Conservation (phyloP, 192 early-diverging fungal species). For the Backusella tuberculispora region DNA sequence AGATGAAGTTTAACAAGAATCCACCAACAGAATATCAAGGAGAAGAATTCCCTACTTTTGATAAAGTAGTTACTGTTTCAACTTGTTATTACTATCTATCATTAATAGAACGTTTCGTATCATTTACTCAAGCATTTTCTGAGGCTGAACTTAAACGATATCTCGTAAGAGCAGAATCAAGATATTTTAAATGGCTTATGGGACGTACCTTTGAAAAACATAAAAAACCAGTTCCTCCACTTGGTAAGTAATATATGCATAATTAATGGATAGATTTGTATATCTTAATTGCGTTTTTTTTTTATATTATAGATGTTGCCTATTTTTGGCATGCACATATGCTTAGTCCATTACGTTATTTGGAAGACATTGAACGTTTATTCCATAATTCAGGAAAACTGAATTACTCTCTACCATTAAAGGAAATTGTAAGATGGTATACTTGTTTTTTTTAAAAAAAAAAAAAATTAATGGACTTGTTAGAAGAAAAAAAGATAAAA, state of each 20-base stretch:
- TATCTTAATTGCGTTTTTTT: neutral
- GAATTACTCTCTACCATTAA: neutral
- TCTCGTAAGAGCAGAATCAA: neutral
- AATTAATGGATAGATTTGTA: neutral
- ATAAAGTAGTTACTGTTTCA: neutral
- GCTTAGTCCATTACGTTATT: conserved; percentile 5
- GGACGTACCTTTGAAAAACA: neutral
- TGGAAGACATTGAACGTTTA: neutral
- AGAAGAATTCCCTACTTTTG: conserved; percentile 4
- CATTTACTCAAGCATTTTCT: neutral
- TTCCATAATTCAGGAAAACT: conserved; percentile 5
- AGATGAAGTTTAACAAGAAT: conserved; percentile 7
- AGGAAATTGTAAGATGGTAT: neutral
- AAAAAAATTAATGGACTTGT: neutral
- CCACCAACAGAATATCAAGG: neutral
- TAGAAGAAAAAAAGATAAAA: neutral
- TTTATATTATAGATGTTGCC: neutral
- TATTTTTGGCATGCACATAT: conserved; percentile 11
- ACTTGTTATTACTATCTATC: neutral
- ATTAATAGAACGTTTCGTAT: neutral
- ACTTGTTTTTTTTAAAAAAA: neutral
- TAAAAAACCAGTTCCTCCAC: neutral
- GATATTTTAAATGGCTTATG: conserved; percentile 15
- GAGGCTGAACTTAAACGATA: neutral
- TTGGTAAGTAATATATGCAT: neutral